Evolutionary conservation across 2,329 filamentous ascomycete species (phyloP).

Genomic region (Epichloe typhina): DNA sequence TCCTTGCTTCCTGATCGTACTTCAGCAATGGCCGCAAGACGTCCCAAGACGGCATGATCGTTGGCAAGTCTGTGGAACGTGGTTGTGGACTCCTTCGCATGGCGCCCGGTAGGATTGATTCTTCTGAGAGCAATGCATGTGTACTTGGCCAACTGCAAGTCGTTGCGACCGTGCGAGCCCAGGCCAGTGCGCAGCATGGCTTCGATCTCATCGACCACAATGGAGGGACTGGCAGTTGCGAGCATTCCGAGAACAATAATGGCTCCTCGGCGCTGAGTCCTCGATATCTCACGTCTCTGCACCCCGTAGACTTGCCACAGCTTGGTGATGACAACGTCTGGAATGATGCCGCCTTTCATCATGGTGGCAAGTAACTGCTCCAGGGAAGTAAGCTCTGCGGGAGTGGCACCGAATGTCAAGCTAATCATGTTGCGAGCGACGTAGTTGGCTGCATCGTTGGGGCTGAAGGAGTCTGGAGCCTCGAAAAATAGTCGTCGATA

Average conservation of each 20-base stretch:
- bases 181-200: conserved; percentile 85
- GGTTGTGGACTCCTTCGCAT: conserved; percentile 56
- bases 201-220: conserved; percentile 90
- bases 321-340: conserved; percentile 76
- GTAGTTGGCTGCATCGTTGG: conserved; percentile 88
- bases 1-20: conserved; percentile 83
- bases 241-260: conserved; percentile 98
- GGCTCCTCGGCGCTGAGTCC: conserved; percentile 75
- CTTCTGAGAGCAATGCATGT: conserved; percentile 87
- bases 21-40: conserved; percentile 73
- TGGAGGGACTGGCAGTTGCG: conserved; percentile 79
- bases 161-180: conserved; percentile 63
- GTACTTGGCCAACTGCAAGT: conserved; percentile 83
- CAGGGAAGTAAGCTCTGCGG: conserved; percentile 86
- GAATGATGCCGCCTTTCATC: conserved; percentile 87
- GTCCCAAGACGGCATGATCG: conserved; percentile 74
- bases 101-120: conserved; percentile 75
- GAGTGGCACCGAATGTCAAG: conserved; percentile 87
- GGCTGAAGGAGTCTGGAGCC: conserved; percentile 74
- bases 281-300: conserved; percentile 85
- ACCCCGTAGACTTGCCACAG: conserved; percentile 97
- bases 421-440: conserved; percentile 98
- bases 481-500: conserved; percentile 95
- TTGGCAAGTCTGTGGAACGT: conserved; percentile 73
- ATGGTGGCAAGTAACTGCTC: conserved; percentile 93